Evolutionary conservation across 148 eudicot species (phyloP).

Genomic region (Spergularia marina): DNA sequence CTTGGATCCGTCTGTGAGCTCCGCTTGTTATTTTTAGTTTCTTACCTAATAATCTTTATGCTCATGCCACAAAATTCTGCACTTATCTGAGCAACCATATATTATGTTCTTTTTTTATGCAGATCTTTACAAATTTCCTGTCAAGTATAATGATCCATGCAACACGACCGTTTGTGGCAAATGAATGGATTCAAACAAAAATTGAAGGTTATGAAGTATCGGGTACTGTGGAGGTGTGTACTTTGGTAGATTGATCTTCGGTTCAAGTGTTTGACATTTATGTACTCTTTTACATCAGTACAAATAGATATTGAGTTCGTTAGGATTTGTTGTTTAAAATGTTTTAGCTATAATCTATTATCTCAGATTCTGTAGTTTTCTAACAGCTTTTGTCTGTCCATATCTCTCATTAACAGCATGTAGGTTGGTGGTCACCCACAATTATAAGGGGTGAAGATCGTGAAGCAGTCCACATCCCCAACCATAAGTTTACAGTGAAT

Average conservation of each 20-base stretch:
- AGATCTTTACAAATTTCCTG: slow-evolving; percentile 93
- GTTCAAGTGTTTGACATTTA: neutral
- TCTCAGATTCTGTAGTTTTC: neutral
- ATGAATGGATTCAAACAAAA: slow-evolving; percentile 90
- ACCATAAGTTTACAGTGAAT: slow-evolving; percentile 87
- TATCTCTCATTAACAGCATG: slow-evolving; percentile 51
- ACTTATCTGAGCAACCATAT: slow-evolving; percentile 8
- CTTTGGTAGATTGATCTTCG: neutral
- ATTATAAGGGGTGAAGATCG: slow-evolving; percentile 92
- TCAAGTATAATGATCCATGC: slow-evolving; percentile 94
- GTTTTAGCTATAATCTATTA: neutral
- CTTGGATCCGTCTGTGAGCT: neutral
- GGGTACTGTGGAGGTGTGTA: slow-evolving; percentile 93
- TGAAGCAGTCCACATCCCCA: slow-evolving; percentile 94
- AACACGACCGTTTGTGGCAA: slow-evolving; percentile 76
- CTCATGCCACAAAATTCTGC: neutral
- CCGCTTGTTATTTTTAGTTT: neutral
- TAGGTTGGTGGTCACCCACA: slow-evolving; percentile 99
- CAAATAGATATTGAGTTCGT: neutral
- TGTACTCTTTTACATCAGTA: slow-evolving; percentile 4
- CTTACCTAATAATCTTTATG: neutral
- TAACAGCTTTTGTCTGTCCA: neutral
- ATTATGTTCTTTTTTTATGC: slow-evolving; percentile 20
- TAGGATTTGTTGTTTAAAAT: neutral
- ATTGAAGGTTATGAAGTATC: slow-evolving; percentile 95